Evolutionary conservation across 768 basidiomycete genomes (phyloP), one percentile per base, ranked within the genome.

Genomic region (Mycena albidolilacea): DNA sequence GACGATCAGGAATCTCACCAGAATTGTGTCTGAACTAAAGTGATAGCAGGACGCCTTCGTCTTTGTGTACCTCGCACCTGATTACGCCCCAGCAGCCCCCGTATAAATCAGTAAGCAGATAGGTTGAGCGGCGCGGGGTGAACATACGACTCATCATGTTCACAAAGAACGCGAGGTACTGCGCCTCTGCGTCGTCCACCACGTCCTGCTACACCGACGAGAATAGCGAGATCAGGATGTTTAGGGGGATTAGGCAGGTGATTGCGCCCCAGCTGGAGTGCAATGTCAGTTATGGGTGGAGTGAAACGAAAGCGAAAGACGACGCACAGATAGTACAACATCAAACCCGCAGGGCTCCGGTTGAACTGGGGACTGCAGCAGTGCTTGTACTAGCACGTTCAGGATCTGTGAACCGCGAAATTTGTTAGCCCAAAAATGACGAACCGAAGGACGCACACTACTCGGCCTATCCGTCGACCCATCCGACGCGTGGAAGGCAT

Each of bases 171-270:
- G 95, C 89, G 55, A 98, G 86, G 80, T 95, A 97, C 84, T 98
- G 92, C 23, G 96, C 96, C 79, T 95, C 93, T 1, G 96, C 96
- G 76, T 97, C 92, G 43, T 89, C 90, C 1, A 95, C 87, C 9
- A 96, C 95, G 77, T 97, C 96, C 12, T 92, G 90, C 78, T 97
- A 97, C 0, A 96, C 96, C 62, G 96, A 95, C 19, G 96, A 92
- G 80, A 98, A 98, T 77, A 98, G 84, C n/a, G 97, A 98, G 77
- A 98, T 96, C 78, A 98, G 87, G 79, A 98, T 91, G 79, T 98
- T 98, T 80, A 98, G 89, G 62, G 98, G 87, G 66, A 98, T 89
- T 62, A 98, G 88, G 19, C 67, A 67, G 15, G 75, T 76, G 62
- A 73, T 70, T 0, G 73, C 55, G 23, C 75, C 75, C 75, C 75